Conservation (phyloP, 176 grass and related monocot genomes). For the Triticum aestivum region IWGSC_CS_RefSeq_v2.1 NC_057800.1:127260265-127260764, state of each 20-base stretch:
- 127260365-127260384: not conserved
- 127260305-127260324: not conserved
- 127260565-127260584: not conserved
- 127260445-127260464: not conserved
- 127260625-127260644: constrained; percentile 64
- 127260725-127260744: constrained; percentile 83
- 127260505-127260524: not conserved
- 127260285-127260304: not conserved
- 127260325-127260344: not conserved
- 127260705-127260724: constrained; percentile 85
- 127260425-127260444: not conserved
- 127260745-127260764: constrained; percentile 88
- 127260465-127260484: not conserved
- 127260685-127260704: not conserved
- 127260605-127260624: constrained; percentile 86
- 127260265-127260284: not conserved
- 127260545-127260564: not conserved
- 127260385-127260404: not conserved
- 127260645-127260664: constrained; percentile 46
- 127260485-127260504: not conserved
- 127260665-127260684: constrained; percentile 41
- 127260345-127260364: not conserved
- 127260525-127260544: not conserved
- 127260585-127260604: constrained; percentile 38
- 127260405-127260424: not conserved